phyloP scores from a whole-genome alignment of 257 asterid species.

The Fraxinus cuspidata region DNA sequence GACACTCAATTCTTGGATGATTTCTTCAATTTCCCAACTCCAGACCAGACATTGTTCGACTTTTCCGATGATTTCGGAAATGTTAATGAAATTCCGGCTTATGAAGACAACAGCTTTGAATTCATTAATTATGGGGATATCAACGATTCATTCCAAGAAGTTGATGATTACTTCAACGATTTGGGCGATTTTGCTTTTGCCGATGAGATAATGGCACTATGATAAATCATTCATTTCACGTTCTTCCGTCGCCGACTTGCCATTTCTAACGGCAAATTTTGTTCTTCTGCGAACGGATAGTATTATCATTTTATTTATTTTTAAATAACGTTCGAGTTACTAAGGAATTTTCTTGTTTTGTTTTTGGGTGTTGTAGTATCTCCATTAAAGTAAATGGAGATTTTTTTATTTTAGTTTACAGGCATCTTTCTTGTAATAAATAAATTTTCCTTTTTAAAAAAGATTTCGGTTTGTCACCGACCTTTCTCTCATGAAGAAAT shows the following conservation, averaged over 20 bases:
- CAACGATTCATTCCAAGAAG: slow-evolving; percentile 21
- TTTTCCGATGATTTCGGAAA: neutral
- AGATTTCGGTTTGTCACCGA: neutral
- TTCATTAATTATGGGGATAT: slow-evolving; percentile 1
- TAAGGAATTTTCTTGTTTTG: neutral
- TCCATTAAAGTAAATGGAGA: too few species aligned
- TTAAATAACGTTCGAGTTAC: neutral
- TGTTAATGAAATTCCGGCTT: neutral
- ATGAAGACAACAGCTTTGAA: neutral
- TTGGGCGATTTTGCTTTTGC: slow-evolving; percentile 8
- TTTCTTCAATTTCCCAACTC: slow-evolving; percentile 37
- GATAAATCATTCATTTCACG: neutral
- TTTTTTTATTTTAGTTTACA: neutral
- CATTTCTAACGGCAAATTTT: slow-evolving; percentile 31
- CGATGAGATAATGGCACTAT: neutral
- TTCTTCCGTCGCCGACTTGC: slow-evolving; percentile 18
- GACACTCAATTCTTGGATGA: slow-evolving; percentile 33
- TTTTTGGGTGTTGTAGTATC: neutral
- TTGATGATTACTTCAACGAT: slow-evolving; percentile 26
- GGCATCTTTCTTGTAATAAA: neutral
- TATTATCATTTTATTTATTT: neutral
- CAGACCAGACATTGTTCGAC: slow-evolving; percentile 29
- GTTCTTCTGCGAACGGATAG: slow-evolving; percentile 1
- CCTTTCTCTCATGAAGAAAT: neutral
- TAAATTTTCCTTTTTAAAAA: neutral